These are phyloP conservation scores for Zanthoxylum bungeanum DNA, from an alignment of 345 rosid genomes.

Conservation along the genomic window DNA sequence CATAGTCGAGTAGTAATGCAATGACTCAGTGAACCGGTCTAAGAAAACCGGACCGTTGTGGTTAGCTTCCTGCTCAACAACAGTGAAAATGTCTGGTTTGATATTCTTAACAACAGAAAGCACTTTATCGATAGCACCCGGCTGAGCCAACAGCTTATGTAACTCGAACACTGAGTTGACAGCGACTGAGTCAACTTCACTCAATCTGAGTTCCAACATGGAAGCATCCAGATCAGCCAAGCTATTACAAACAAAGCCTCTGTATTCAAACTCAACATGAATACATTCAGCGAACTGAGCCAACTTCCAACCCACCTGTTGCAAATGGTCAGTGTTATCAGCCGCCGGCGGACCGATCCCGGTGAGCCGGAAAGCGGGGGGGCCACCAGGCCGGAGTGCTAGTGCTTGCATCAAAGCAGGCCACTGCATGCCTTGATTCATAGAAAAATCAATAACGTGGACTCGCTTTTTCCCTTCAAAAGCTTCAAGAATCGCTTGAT, in stretches of 20 bases:
- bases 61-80: conserved; percentile 84
- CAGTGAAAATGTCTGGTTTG: conserved; percentile 69
- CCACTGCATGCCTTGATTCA: conserved; percentile 85
- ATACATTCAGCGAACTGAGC: conserved; percentile 75
- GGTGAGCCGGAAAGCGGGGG: conserved; percentile 70
- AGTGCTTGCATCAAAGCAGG: conserved; percentile 87
- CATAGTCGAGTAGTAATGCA: conserved; percentile 78
- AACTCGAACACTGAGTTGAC: conserved; percentile 85
- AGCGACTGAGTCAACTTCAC: conserved; percentile 61
- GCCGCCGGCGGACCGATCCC: conserved; percentile 78
- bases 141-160: conserved; percentile 59
- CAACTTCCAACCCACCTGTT: conserved; percentile 69
- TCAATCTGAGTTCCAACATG: conserved; percentile 57
- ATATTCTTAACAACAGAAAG: conserved; percentile 52
- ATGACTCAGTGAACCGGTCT: conserved; percentile 81
- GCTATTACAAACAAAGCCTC: conserved; percentile 73
- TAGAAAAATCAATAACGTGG: conserved; percentile 72
- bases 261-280: conserved; percentile 66
- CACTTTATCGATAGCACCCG: conserved; percentile 66
- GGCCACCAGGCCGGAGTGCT: conserved; percentile 68
- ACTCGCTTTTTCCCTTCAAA: conserved; percentile 57
- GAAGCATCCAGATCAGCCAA: conserved; percentile 79
- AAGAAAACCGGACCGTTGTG: conserved; percentile 72
- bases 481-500: conserved; percentile 83
- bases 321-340: conserved; percentile 57